Conservation (phyloP, 2,329 filamentous ascomycete species). For the Aspergillus persii region DNA sequence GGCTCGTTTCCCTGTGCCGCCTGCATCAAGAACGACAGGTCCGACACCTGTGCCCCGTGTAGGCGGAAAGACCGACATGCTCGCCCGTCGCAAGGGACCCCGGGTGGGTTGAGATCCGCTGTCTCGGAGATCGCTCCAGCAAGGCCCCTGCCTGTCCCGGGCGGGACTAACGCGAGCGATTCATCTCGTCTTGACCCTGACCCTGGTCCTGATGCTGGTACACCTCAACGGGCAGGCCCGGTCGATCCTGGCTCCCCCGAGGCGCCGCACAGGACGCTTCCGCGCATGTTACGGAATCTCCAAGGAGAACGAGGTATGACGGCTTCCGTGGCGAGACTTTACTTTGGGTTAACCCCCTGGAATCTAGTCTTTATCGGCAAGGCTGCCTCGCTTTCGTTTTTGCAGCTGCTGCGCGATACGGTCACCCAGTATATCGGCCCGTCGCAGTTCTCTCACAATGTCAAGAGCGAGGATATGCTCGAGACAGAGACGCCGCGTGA, state of each 20-base stretch:
- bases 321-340: not conserved
- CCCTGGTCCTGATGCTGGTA: too few relatives aligned
- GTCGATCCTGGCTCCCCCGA: constrained; percentile 24
- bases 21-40: constrained; percentile 47
- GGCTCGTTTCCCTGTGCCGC: constrained; percentile 50
- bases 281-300: constrained; percentile 51
- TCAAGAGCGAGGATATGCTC: constrained; percentile 53
- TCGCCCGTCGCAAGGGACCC: not conserved
- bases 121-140: not conserved
- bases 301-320: constrained; percentile 51
- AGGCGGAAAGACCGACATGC: not conserved
- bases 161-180: constrained; percentile 20
- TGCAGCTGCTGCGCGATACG: constrained; percentile 52
- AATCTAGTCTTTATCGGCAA: constrained; percentile 32
- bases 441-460: constrained; percentile 54
- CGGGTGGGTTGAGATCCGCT: not conserved
- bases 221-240: not conserved
- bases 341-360: not conserved
- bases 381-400: constrained; percentile 50
- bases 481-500: constrained; percentile 46
- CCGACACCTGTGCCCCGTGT: constrained; percentile 34
- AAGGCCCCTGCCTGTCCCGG: not conserved
- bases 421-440: constrained; percentile 53
- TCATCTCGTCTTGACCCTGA: constrained; percentile 6
- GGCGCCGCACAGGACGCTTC: constrained; percentile 30